Conservation (phyloP, 2,329 filamentous ascomycete species). For the Sordariomycetes sp. region DNA sequence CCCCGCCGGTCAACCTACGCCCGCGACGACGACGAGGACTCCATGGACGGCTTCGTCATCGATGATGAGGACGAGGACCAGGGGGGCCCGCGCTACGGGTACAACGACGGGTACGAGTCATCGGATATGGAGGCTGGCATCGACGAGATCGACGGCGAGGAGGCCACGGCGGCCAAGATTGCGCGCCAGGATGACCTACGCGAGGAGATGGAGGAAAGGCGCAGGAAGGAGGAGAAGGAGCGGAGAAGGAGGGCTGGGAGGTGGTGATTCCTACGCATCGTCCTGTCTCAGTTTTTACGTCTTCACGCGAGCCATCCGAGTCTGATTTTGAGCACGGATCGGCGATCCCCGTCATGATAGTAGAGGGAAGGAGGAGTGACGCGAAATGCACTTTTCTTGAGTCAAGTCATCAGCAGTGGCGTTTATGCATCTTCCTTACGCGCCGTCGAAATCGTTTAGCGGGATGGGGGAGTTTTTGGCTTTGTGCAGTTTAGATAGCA, state of each 20-base stretch:
- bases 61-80: constrained; percentile 46
- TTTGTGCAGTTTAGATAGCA: neutral
- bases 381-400: neutral
- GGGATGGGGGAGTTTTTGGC: neutral
- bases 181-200: constrained; percentile 59
- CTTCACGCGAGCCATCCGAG: neutral
- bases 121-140: constrained; percentile 73
- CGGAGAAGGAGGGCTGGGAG: constrained; percentile 32
- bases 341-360: neutral
- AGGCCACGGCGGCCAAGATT: constrained; percentile 47
- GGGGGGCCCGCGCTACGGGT: constrained; percentile 9
- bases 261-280: neutral
- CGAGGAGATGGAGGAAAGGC: constrained; percentile 51
- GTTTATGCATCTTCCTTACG: neutral
- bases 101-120: constrained; percentile 52
- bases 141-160: constrained; percentile 64
- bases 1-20: constrained; percentile 19
- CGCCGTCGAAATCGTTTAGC: neutral
- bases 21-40: constrained; percentile 51
- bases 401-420: neutral
- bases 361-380: neutral
- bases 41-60: constrained; percentile 51
- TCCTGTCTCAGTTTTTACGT: neutral
- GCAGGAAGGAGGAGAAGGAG: constrained; percentile 52
- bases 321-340: neutral